Conservation (phyloP, 306 rosid species). For the Sindora glabra region DNA sequence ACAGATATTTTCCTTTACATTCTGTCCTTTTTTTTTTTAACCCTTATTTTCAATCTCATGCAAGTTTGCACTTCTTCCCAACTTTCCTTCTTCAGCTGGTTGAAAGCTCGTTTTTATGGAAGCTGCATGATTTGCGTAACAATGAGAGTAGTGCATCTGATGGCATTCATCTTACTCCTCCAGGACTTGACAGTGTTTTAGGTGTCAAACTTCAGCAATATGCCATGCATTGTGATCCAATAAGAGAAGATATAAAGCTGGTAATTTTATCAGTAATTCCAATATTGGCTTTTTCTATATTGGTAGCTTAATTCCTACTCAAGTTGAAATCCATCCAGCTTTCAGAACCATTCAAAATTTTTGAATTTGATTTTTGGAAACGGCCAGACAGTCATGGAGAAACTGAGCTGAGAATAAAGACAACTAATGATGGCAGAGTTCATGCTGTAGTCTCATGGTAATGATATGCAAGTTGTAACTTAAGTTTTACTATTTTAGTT, state of each 20-base stretch:
- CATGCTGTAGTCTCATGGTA: constrained; percentile 90
- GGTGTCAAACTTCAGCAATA: constrained; percentile 57
- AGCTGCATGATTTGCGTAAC: constrained; percentile 65
- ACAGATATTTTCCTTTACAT: not conserved
- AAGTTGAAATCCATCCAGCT: constrained; percentile 64
- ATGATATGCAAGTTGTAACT: constrained; percentile 14
- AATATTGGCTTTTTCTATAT: constrained; percentile 5
- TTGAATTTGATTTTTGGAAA: constrained; percentile 96
- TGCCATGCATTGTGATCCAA: constrained; percentile 64
- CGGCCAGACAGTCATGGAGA: constrained; percentile 85
- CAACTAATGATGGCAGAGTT: constrained; percentile 60
- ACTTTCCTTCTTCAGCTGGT: constrained; percentile 48
- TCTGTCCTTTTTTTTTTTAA: not conserved
- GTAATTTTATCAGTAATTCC: constrained; percentile 32
- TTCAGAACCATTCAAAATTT: constrained; percentile 95
- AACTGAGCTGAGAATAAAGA: constrained; percentile 47
- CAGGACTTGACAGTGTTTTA: constrained; percentile 37
- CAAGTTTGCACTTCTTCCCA: not conserved
- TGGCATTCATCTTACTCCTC: constrained; percentile 58
- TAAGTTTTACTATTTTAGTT: not conserved
- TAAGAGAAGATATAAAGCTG: constrained; percentile 57
- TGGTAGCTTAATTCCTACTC: constrained; percentile 33
- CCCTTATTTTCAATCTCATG: not conserved
- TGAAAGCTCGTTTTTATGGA: constrained; percentile 65
- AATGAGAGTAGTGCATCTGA: constrained; percentile 51